phyloP scores from a whole-genome alignment of 208 protist genomes.

The Lotmaria passim region DNA sequence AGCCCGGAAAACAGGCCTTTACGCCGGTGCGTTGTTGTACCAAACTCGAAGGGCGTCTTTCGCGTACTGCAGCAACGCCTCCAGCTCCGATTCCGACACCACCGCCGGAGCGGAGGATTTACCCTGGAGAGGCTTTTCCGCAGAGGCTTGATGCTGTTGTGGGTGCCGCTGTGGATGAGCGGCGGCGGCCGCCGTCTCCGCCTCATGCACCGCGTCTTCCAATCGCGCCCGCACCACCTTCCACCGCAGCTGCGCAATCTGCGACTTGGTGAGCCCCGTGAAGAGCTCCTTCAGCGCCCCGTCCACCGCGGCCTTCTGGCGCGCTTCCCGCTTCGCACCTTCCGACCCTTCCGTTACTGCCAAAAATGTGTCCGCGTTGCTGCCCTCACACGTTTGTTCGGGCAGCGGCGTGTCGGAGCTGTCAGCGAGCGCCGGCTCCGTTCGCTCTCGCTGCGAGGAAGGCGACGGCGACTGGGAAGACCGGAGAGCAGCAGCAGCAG shows the following conservation, averaged over 20 bases:
- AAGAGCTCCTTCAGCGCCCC: conserved; percentile 42
- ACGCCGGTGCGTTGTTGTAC: conserved; percentile 47
- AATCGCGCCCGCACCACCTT: conserved; percentile 45
- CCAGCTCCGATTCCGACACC: conserved; percentile 7
- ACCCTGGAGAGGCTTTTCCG: background rate
- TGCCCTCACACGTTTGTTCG: background rate
- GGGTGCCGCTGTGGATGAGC: background rate
- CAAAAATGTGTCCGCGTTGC: background rate
- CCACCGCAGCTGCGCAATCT: conserved; percentile 70
- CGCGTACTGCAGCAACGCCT: conserved; percentile 57
- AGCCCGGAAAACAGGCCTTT: no score
- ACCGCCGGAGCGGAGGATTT: background rate
- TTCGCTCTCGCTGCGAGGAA: conserved; percentile 12
- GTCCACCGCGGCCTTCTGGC: conserved; percentile 30
- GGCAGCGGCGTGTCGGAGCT: background rate
- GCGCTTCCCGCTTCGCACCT: conserved; percentile 6
- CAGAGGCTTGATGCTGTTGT: background rate
- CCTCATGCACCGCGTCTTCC: conserved; percentile 33
- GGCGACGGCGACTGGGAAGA: background rate
- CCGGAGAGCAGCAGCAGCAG: background rate
- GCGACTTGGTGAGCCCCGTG: conserved; percentile 38
- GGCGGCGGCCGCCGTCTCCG: background rate
- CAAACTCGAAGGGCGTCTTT: conserved; percentile 47
- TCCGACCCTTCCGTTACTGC: background rate
- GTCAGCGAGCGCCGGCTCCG: conserved; percentile 22